Evolutionary conservation across 495 filamentous ascomycete genomes (phyloP).

Genomic region (Trichoderma virens): DNA sequence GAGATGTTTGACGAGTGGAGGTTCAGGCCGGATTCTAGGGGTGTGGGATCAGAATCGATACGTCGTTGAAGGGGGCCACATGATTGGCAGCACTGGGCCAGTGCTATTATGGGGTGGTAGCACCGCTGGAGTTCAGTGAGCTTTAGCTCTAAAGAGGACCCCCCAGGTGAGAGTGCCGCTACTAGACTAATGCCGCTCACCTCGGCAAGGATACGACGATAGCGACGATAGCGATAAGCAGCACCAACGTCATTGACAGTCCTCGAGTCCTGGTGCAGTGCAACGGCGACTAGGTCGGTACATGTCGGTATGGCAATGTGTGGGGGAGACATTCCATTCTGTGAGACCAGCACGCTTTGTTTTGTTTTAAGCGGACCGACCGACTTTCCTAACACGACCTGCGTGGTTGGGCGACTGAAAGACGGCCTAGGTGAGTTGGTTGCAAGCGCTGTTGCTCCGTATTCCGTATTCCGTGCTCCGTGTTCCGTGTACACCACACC

Average conservation of each 20-base stretch:
- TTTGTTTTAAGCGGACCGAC: not conserved
- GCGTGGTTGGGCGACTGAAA: not conserved
- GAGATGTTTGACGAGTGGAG: not conserved
- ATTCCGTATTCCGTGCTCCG: not conserved
- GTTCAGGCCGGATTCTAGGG: not conserved
- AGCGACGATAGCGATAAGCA: not conserved
- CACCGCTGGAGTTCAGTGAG: slow-evolving; percentile 3
- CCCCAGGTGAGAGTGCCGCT: slow-evolving; percentile 2
- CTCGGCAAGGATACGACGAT: not conserved
- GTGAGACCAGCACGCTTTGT: not conserved
- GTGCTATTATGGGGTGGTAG: not conserved
- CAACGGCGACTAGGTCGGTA: slow-evolving; percentile 1
- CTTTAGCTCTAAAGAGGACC: not conserved
- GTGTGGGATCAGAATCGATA: not conserved
- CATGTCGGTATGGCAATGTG: no score
- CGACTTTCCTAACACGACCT: not conserved
- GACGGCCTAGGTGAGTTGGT: not conserved
- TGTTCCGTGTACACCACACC: slow-evolving; percentile 4
- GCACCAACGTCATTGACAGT: not conserved
- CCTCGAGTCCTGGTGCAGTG: not conserved
- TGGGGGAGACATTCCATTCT: not conserved
- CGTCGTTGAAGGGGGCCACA: slow-evolving; percentile 9
- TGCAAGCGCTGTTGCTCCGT: not conserved
- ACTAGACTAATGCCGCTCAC: not conserved
- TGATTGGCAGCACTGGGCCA: slow-evolving; percentile 9